Conservation (phyloP, 768 basidiomycete genomes). For the Hydnum rufescens region DNA sequence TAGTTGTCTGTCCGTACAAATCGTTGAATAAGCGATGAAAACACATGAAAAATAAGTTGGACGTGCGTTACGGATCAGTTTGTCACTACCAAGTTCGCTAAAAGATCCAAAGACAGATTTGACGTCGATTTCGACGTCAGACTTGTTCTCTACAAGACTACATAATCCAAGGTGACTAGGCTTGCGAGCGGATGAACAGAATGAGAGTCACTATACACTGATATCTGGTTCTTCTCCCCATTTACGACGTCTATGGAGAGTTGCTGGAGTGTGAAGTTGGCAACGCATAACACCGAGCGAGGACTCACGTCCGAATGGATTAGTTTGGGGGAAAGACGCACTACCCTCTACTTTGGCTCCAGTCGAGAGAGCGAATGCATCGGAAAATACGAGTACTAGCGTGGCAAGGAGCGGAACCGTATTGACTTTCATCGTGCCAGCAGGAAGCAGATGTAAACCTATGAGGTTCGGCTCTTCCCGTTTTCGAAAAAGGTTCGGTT, state of each 20-base stretch:
- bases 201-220: slow-evolving; percentile 20
- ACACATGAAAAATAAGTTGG: not conserved
- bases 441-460: no score
- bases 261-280: not conserved
- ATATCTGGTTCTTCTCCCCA: slow-evolving; percentile 55
- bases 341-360: slow-evolving; percentile 23
- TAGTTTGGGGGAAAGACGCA: slow-evolving; percentile 48
- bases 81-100: slow-evolving; percentile 39
- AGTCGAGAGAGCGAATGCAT: no score
- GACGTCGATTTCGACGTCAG: slow-evolving; percentile 49
- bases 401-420: no score
- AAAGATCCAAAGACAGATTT: slow-evolving; percentile 46
- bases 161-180: not conserved
- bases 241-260: slow-evolving; percentile 47
- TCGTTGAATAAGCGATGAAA: not conserved
- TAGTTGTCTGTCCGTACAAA: slow-evolving; percentile 53
- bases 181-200: not conserved
- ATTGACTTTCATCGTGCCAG: no score
- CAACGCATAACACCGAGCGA: not conserved
- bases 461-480: no score
- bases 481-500: no score
- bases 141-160: slow-evolving; percentile 43
- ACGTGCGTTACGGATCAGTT: slow-evolving; percentile 55
- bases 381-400: no score
- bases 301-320: slow-evolving; percentile 56